phyloP scores from a whole-genome alignment of 2,329 filamentous ascomycete species.

The Didymella pinodella region DNA sequence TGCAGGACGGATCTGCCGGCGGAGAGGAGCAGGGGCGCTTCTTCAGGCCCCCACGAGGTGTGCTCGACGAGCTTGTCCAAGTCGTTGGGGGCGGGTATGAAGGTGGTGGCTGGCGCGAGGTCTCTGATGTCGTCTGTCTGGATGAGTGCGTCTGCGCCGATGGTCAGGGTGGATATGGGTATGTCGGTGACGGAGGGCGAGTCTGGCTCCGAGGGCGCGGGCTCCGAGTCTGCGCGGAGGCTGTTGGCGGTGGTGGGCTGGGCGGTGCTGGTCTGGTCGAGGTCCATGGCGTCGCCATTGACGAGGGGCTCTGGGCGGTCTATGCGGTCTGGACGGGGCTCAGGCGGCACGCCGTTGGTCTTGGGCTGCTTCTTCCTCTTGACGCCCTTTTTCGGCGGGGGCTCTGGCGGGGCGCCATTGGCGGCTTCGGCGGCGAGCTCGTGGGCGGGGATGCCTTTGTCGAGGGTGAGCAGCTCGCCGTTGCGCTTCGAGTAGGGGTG shows the following conservation, averaged over 20 bases:
- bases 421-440: conserved; percentile 44
- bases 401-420: conserved; percentile 44
- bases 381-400: conserved; percentile 43
- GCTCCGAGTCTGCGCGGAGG: conserved; percentile 48
- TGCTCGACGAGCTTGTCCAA: conserved; percentile 39
- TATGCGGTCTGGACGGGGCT: conserved; percentile 32
- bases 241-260: conserved; percentile 42
- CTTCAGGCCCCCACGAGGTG: conserved; percentile 47
- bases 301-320: conserved; percentile 36
- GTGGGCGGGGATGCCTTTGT: conserved; percentile 48
- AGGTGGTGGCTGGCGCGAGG: conserved; percentile 42
- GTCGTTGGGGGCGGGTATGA: conserved; percentile 37
- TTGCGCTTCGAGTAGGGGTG: conserved; percentile 50
- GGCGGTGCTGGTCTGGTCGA: conserved; percentile 49
- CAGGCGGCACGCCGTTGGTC: conserved; percentile 40
- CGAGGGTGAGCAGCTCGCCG: conserved; percentile 47
- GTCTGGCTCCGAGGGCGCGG: conserved; percentile 48
- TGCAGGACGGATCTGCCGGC: conserved; percentile 49
- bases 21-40: conserved; percentile 43
- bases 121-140: conserved; percentile 50
- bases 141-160: conserved; percentile 48
- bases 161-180: conserved; percentile 50
- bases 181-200: conserved; percentile 50
- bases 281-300: conserved; percentile 59
- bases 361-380: conserved; percentile 48